These are phyloP conservation scores for Xylaria cubensis DNA, from an alignment of 495 filamentous ascomycete genomes.

Conservation along the genomic window DNA sequence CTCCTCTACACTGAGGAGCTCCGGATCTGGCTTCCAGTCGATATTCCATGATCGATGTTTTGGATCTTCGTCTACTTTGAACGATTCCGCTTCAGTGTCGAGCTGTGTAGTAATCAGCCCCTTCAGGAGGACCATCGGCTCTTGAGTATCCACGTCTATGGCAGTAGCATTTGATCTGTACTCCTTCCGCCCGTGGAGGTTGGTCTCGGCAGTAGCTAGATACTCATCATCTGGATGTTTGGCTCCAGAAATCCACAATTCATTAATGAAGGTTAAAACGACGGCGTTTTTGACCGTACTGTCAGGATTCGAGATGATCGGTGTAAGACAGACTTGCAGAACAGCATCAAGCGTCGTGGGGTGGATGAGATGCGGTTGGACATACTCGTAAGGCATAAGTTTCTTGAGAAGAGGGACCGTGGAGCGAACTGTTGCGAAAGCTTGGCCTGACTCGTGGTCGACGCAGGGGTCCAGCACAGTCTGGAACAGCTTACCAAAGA, in stretches of 20 bases:
- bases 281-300: neutral
- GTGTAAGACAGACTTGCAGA: neutral
- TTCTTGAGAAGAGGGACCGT: constrained; percentile 34
- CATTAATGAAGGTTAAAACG: neutral
- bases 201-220: neutral
- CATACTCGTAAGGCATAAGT: constrained; percentile 43
- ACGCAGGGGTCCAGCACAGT: constrained; percentile 20
- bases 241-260: neutral
- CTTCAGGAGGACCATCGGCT: neutral
- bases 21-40: neutral
- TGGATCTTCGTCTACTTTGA: neutral
- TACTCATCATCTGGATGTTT: neutral
- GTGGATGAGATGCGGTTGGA: constrained; percentile 42
- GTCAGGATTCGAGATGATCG: neutral
- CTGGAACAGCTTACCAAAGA: constrained; percentile 35
- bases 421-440: constrained; percentile 1
- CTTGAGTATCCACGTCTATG: neutral
- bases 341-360: constrained; percentile 26
- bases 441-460: neutral
- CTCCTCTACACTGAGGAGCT: neutral
- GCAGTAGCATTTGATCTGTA: neutral
- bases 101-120: neutral
- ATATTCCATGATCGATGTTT: constrained; percentile 6
- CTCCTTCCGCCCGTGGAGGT: neutral
- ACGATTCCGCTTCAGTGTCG: neutral